phyloP scores from a whole-genome alignment of 768 basidiomycete genomes.

The Tricholoma sp. region DNA sequence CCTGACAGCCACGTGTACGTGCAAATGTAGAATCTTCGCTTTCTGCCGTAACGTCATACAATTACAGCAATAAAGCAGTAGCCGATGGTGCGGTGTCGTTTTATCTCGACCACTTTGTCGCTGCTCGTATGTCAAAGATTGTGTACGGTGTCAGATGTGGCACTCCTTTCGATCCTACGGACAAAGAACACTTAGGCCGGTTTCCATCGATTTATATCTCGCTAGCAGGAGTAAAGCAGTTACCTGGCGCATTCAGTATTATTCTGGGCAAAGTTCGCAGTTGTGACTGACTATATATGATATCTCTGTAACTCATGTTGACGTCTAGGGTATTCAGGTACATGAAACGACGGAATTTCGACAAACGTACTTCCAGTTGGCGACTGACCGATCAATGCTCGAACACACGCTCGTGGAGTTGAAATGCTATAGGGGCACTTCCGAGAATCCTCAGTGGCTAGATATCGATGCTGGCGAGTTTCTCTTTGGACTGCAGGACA shows the following conservation, averaged over 20 bases:
- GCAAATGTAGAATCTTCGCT: not conserved
- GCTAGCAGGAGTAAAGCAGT: not conserved
- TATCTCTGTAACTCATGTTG: not conserved
- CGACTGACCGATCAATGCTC: not conserved
- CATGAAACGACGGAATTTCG: conserved; percentile 19
- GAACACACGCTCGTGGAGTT: conserved; percentile 7
- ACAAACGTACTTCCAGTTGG: conserved; percentile 1
- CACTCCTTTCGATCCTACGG: not conserved
- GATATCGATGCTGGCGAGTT: conserved; percentile 7
- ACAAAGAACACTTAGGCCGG: conserved; percentile 8
- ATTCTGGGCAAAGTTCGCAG: conserved; percentile 22
- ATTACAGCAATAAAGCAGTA: conserved; percentile 3
- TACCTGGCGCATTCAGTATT: conserved; percentile 16
- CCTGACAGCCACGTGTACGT: conserved; percentile 47
- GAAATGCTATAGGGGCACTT: conserved; percentile 17
- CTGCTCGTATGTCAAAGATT: conserved; percentile 12
- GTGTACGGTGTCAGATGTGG: conserved; percentile 6
- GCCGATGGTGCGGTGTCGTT: not conserved
- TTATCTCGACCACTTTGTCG: conserved; percentile 15
- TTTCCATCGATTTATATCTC: not conserved
- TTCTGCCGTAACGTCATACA: not conserved
- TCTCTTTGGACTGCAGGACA: not conserved
- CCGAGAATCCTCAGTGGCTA: conserved; percentile 10
- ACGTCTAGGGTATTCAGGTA: conserved; percentile 31
- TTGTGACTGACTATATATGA: too few relatives aligned